Percentiles rank a stretch among this genome's conserved stretches.
Conservation (phyloP, 169 alveolate genomes). For the Plasmodium inui region DNA sequence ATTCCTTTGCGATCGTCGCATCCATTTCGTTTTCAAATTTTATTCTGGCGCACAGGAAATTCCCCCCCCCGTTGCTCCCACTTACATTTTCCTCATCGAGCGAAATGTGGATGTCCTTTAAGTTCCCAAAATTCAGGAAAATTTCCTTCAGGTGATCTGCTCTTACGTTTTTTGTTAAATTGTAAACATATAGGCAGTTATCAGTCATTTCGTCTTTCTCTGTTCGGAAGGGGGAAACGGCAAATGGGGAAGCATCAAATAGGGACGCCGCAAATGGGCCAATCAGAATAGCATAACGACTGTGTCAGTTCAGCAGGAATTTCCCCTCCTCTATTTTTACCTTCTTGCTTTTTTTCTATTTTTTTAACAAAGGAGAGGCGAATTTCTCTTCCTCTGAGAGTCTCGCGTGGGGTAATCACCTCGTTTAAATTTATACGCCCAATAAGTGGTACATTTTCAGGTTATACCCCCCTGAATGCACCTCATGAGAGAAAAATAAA, state of each 20-base stretch:
- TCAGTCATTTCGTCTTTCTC: slow-evolving; percentile 19
- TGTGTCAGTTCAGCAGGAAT: not conserved
- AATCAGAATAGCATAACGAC: not conserved
- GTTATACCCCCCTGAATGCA: not conserved
- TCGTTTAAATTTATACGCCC: not conserved
- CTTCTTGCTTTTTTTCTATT: not conserved
- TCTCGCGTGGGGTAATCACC: not conserved
- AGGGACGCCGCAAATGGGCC: not conserved
- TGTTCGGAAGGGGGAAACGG: not conserved
- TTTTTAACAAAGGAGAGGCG: not conserved
- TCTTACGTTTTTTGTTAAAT: slow-evolving; percentile 47
- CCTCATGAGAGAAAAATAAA: not conserved
- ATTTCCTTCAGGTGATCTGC: slow-evolving; percentile 53
- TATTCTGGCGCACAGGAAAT: slow-evolving; percentile 15
- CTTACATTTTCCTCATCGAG: slow-evolving; percentile 18
- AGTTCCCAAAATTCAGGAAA: slow-evolving; percentile 48
- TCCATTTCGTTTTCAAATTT: slow-evolving; percentile 39
- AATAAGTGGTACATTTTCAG: not conserved
- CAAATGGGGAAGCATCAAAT: not conserved
- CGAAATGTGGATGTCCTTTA: slow-evolving; percentile 20
- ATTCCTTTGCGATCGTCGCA: slow-evolving; percentile 40
- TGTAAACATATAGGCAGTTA: slow-evolving; percentile 14
- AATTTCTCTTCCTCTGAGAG: not conserved
- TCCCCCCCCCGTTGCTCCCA: not conserved
- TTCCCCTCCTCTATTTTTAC: not conserved